These are phyloP conservation scores for Sambucus nigra DNA, from an alignment of 129 eudicot species.

Conservation along the genomic window DNA sequence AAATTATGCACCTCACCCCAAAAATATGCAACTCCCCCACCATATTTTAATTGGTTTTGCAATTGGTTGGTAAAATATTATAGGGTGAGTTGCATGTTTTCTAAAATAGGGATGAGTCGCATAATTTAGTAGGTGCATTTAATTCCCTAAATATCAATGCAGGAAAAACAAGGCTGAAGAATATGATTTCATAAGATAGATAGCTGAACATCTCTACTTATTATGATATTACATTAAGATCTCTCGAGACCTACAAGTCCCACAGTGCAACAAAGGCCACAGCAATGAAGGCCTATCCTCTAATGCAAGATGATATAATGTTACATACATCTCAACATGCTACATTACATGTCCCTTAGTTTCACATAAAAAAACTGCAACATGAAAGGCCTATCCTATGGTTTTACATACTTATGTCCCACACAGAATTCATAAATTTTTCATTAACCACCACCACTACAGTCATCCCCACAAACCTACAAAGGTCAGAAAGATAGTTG, in stretches of 20 bases:
- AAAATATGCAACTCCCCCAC: too few relatives aligned
- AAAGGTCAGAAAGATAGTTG: slow-evolving; percentile 13
- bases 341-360: slow-evolving; percentile 16
- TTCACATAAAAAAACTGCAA: background rate
- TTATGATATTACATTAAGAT: slow-evolving; percentile 32
- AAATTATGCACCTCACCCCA: too few relatives aligned
- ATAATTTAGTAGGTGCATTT: too few relatives aligned
- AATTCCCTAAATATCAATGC: too few relatives aligned
- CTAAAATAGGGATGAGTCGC: too few relatives aligned
- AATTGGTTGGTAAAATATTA: too few relatives aligned
- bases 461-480: slow-evolving; percentile 18
- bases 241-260: slow-evolving; percentile 31
- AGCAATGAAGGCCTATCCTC: slow-evolving; percentile 15
- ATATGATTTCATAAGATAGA: background rate
- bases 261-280: slow-evolving; percentile 27
- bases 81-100: too few relatives aligned
- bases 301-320: slow-evolving; percentile 18
- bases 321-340: slow-evolving; percentile 23
- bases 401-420: slow-evolving; percentile 32
- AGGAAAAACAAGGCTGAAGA: too few relatives aligned
- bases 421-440: slow-evolving; percentile 22
- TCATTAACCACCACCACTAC: slow-evolving; percentile 26
- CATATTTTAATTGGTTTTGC: too few relatives aligned
- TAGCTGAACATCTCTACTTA: slow-evolving; percentile 18
- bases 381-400: slow-evolving; percentile 31